Conservation (phyloP, 257 asterid species). For the Solanum gandarillasii region DNA sequence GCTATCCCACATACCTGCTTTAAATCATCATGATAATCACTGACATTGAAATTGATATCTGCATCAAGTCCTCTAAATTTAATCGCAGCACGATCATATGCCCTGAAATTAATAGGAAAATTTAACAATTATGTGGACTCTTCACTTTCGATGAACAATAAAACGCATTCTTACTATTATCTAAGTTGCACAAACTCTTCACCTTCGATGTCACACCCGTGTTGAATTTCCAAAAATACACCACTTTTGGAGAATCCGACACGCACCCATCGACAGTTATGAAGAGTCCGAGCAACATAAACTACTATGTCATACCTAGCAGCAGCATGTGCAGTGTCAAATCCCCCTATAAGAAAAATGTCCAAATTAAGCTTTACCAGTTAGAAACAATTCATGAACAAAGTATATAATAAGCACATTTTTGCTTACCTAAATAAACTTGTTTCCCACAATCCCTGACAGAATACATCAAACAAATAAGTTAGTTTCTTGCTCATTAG, state of each 20-base stretch:
- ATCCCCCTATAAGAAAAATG: constrained; percentile 47
- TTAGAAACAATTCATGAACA: neutral
- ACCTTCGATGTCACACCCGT: too few species aligned
- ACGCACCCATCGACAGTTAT: too few species aligned
- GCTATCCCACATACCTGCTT: constrained; percentile 43
- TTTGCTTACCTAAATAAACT: constrained; percentile 69
- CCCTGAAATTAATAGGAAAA: constrained; percentile 32
- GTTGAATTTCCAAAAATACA: too few species aligned
- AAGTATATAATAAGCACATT: neutral
- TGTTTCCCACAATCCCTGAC: constrained; percentile 97
- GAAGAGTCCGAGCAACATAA: too few species aligned
- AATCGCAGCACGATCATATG: constrained; percentile 93
- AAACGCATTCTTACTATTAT: neutral
- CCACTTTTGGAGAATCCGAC: too few species aligned
- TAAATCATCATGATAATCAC: constrained; percentile 72
- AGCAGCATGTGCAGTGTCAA: constrained; percentile 96
- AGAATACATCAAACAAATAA: constrained; percentile 1
- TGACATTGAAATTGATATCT: constrained; percentile 70
- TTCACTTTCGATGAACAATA: too few species aligned
- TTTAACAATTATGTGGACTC: too few species aligned
- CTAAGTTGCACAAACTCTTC: too few species aligned
- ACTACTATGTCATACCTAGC: constrained; percentile 49
- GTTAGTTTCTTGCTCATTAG: neutral
- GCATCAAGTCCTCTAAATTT: constrained; percentile 93
- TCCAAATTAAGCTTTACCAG: too few species aligned